Evolutionary conservation across 2,329 filamentous ascomycete genomes (phyloP), one percentile per base, ranked within the genome.

Genomic region (Parasarocladium wereldwijsianum): DNA sequence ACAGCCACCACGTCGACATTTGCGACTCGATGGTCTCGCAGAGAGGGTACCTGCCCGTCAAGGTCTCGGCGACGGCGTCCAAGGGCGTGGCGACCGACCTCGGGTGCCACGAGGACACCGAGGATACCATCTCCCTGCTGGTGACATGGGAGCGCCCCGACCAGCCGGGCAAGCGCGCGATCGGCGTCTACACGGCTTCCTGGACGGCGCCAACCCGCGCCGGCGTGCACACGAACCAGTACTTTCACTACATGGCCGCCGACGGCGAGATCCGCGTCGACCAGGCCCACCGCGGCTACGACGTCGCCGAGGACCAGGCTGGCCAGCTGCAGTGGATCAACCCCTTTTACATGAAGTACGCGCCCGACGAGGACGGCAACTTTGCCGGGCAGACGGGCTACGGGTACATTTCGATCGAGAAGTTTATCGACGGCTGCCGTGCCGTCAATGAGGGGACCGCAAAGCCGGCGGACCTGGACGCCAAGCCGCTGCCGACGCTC

Each of bases 141-240:
- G 84, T 92, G 2, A 82, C 87, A 39, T 94, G 86, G 87, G 70
- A 72, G 41, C 80, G 81, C 58, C 73, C 71, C 45, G 63, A 62
- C 32, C 73, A 82, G 40, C 63, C 71, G 0, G 60, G 56, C 36
- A 85, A 81, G 58, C 63, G 72, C 33, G 87, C 81, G 8, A 90
- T 85, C 2, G 86, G 75, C 32, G 84, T 94, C 6, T 94, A 93
- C 57, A 94, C 87, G 9, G 82, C 86, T 8, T 87, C 80, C 23
- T 94, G 86, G 86, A 93, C 86, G 2, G 87, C 87, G 6, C 86
- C 87, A 9, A 81, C 92, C 51, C 81, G 77, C 45, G 86, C 86
- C 0, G 86, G 87, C 29, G 85, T 94, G n/a, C 87, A 94, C 58
- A 87, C 79, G 2, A 93, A 93, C 53, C 86, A 94, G 59, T 90